phyloP scores from a whole-genome alignment of 768 basidiomycete genomes.

The Pulveroboletus sp. region DNA sequence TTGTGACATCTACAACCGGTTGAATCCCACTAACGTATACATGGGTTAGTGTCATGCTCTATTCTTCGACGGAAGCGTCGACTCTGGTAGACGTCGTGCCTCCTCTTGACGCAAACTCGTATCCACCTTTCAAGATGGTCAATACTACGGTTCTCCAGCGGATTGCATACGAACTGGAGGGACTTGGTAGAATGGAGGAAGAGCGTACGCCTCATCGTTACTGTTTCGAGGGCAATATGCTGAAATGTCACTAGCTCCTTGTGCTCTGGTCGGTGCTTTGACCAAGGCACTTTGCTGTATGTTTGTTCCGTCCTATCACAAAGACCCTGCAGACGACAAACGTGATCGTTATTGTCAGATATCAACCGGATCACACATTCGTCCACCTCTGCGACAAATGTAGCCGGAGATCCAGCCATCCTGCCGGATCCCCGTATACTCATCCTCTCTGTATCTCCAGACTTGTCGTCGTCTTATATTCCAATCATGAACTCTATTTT shows the following conservation, averaged over 20 bases:
- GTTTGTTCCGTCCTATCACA: conserved; percentile 10
- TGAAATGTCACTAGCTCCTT: conserved; percentile 40
- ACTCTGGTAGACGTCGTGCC: conserved; percentile 33
- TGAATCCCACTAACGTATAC: background rate
- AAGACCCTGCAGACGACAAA: background rate
- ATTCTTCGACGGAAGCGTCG: conserved; percentile 55
- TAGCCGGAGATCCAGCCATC: conserved; percentile 31
- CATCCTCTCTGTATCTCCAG: conserved; percentile 88
- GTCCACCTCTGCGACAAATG: conserved; percentile 23
- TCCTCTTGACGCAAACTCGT: conserved; percentile 69
- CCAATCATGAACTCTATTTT: conserved; percentile 99
- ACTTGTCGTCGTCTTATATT: conserved; percentile 87
- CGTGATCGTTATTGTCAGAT: conserved; percentile 43
- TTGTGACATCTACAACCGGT: conserved; percentile 26
- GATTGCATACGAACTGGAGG: conserved; percentile 59
- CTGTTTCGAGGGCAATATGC: background rate
- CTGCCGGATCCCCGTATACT: conserved; percentile 54
- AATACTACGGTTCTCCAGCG: conserved; percentile 60
- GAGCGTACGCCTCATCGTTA: conserved; percentile 31
- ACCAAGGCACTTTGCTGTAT: conserved; percentile 91
- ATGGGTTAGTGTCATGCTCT: conserved; percentile 62
- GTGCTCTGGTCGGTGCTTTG: conserved; percentile 80
- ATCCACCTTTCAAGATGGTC: conserved; percentile 76
- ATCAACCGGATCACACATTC: conserved; percentile 54
- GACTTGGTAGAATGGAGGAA: conserved; percentile 43